These are phyloP conservation scores for Vitis labrusca DNA, from an alignment of 164 flowering plant genomes.

Conservation along the genomic window DNA sequence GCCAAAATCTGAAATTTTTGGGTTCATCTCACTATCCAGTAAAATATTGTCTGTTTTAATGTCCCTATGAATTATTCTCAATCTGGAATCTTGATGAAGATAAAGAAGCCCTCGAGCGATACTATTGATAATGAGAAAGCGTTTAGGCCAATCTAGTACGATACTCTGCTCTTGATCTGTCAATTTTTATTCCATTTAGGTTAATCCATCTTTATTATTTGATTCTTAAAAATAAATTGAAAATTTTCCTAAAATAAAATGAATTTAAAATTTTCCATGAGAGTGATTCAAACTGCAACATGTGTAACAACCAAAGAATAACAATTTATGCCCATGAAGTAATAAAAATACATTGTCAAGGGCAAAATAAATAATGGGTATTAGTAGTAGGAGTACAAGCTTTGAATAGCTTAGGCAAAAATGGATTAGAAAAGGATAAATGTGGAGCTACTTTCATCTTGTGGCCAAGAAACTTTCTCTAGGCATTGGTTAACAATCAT, in stretches of 20 bases:
- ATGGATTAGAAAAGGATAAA: too few species aligned
- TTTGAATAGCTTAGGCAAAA: too few species aligned
- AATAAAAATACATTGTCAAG: too few species aligned
- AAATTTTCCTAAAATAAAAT: not conserved
- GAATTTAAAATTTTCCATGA: too few species aligned
- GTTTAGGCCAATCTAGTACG: not conserved
- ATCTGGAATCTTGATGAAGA: not conserved
- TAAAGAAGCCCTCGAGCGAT: not conserved
- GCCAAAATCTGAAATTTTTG: conserved; percentile 1
- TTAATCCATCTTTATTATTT: not conserved
- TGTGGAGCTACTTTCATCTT: too few species aligned
- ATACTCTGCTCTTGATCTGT: not conserved
- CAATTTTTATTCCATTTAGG: not conserved
- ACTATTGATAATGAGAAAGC: not conserved
- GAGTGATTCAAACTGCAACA: too few species aligned
- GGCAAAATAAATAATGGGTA: too few species aligned
- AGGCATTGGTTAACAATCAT: too few species aligned
- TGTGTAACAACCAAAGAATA: too few species aligned
- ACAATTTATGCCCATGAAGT: too few species aligned
- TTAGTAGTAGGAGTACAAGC: too few species aligned
- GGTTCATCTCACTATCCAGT: not conserved
- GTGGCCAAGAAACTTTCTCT: too few species aligned
- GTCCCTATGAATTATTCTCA: not conserved
- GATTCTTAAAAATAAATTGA: not conserved
- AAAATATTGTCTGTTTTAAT: not conserved